Percentiles rank a stretch among this genome's conserved stretches.
Conservation (phyloP, 345 rosid species). For the Zanthoxylum bungeanum region DNA sequence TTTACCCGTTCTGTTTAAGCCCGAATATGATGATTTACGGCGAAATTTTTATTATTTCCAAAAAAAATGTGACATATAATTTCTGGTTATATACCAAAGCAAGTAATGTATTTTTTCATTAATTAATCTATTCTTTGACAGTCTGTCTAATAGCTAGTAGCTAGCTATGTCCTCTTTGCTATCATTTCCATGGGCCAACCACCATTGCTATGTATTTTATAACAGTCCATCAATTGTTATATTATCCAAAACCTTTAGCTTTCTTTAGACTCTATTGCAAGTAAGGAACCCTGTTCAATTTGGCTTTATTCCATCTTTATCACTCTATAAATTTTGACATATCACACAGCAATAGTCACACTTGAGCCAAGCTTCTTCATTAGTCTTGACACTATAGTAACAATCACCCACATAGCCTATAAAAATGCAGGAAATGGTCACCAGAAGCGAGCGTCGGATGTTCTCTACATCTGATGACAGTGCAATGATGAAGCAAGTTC, state of each 20-base stretch:
- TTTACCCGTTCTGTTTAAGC: no score
- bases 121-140: neutral
- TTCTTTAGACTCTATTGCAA: constrained; percentile 15
- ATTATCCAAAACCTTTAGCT: constrained; percentile 4
- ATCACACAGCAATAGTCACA: neutral
- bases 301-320: constrained; percentile 7
- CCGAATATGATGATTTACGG: no score
- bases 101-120: neutral
- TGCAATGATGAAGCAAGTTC: constrained; percentile 40
- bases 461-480: constrained; percentile 31
- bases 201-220: neutral
- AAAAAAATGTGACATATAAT: neutral
- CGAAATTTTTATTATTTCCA: no score
- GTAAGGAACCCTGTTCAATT: constrained; percentile 21
- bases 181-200: neutral
- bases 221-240: no score
- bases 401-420: neutral
- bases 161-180: neutral
- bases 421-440: constrained; percentile 10
- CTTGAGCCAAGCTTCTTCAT: no score
- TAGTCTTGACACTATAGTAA: neutral
- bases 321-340: constrained; percentile 18
- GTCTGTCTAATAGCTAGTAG: neutral
- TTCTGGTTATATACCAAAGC: neutral
- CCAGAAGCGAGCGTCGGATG: constrained; percentile 21